Conservation (phyloP, 2,329 filamentous ascomycete species). For the Colletotrichum sp. region DNA sequence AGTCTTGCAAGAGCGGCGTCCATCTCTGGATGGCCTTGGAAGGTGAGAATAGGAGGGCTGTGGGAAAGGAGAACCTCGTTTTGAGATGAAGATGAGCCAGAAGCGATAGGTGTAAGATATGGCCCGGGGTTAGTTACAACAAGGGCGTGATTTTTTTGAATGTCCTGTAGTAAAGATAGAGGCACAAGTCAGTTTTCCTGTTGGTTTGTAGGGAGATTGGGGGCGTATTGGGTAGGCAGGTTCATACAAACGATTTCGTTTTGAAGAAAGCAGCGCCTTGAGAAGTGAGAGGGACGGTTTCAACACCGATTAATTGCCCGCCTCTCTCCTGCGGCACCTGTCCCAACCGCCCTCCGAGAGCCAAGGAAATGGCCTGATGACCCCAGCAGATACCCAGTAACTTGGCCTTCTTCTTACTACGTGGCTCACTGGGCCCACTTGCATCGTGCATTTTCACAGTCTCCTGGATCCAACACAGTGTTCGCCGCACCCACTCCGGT, state of each 20-base stretch:
- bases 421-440: too few species aligned
- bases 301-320: background rate
- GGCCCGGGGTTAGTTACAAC: background rate
- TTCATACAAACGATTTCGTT: background rate
- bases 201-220: background rate
- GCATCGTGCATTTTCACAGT: too few species aligned
- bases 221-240: accelerated
- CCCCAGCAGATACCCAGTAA: too few species aligned
- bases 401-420: too few species aligned
- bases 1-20: background rate
- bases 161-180: background rate
- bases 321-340: background rate
- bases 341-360: background rate
- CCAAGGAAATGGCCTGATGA: too few species aligned
- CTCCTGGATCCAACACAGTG: too few species aligned
- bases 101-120: background rate
- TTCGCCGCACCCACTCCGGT: too few species aligned
- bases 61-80: background rate
- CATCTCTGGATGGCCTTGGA: background rate
- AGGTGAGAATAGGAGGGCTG: background rate
- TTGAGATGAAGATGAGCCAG: background rate
- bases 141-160: background rate
- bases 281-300: background rate
- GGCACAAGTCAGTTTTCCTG: background rate
- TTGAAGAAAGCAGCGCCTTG: background rate